phyloP scores from a whole-genome alignment of 371 early-diverging fungal genomes.

The Haplosporangium sp. region DNA sequence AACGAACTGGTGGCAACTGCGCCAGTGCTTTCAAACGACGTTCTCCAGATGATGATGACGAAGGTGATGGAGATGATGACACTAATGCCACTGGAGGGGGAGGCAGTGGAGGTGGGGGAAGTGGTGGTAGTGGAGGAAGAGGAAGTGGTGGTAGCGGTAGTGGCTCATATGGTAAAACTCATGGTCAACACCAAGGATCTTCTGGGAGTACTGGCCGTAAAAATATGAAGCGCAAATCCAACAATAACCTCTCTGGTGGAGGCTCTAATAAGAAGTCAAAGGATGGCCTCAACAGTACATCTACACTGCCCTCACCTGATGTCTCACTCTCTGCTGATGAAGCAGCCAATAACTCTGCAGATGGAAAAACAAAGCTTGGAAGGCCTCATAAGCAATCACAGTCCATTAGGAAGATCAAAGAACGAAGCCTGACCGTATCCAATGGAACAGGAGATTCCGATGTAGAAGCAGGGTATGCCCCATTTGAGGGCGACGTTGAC shows the following conservation, averaged over 20 bases:
- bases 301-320: not conserved
- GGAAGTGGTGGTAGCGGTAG: not conserved
- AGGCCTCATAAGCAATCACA: not conserved
- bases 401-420: not conserved
- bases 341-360: not conserved
- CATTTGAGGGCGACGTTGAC: conserved; percentile 39
- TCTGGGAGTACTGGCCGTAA: conserved; percentile 13
- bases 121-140: conserved; percentile 1
- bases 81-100: conserved; percentile 4
- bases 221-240: conserved; percentile 35
- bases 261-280: conserved; percentile 29
- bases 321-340: not conserved
- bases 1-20: conserved; percentile 7
- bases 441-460: conserved; percentile 17
- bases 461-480: conserved; percentile 23
- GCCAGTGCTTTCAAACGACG: conserved; percentile 21
- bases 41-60: conserved; percentile 34
- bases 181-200: conserved; percentile 15
- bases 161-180: not conserved
- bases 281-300: conserved; percentile 6
- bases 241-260: conserved; percentile 12
- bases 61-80: conserved; percentile 16
- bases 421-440: not conserved
- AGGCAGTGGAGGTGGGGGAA: conserved; percentile 7
- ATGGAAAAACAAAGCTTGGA: conserved; percentile 1